Base-by-base conservation (phyloP, 768 basidiomycete genomes). In the Pluteus cervinus region DNA sequence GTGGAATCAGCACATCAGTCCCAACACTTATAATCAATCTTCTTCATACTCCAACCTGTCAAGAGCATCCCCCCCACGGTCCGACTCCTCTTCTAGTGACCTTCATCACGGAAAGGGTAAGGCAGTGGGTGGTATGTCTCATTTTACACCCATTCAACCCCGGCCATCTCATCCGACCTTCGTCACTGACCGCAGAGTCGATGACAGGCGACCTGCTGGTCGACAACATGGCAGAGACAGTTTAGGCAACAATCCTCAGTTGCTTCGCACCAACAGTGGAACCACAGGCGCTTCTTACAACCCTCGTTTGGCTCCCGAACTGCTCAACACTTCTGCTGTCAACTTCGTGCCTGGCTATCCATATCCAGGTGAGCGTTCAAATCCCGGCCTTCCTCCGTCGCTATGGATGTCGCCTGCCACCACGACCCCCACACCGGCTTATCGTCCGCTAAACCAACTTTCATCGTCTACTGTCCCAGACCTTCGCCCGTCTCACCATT, bases 401-500 rank as follows among this genome's bases (percentile, higher is more conserved):
- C 61, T 88, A 26, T 89, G 86, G 86, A 88, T 89, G 86, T 86
- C 86, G 9, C 73, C 85, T 32, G 57, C 71, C 10, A 61, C 71
- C 4, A 24, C 40, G 18, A 54, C 69, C 15, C 63, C 71, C 20
- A 62, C 71, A 5, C 54, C 65, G 43, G 46, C 55, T 34, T 64
- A 64, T 49, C 56, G 62, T 40, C 56, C 67, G 24, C 60, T 65
- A 43, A 61, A 62, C 43, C 46, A 45, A 29, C 37, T 58, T 31
- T 58, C 62, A 47, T 58, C 66, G 22, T 57, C 67, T 45, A 48
- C 61, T 57, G 41, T 56, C 37, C 52, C 56, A 54, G 62, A 58
- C 45, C 50, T 52, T 43, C 43, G 24, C 41, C 44, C 55, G 21
- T 62, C 65, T 35, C 56, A 60, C 29, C 59, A 55, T 25, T 63